Base-by-base conservation (phyloP, 2,329 filamentous ascomycete genomes). In the Zymoseptoria pseudotritici region DNA sequence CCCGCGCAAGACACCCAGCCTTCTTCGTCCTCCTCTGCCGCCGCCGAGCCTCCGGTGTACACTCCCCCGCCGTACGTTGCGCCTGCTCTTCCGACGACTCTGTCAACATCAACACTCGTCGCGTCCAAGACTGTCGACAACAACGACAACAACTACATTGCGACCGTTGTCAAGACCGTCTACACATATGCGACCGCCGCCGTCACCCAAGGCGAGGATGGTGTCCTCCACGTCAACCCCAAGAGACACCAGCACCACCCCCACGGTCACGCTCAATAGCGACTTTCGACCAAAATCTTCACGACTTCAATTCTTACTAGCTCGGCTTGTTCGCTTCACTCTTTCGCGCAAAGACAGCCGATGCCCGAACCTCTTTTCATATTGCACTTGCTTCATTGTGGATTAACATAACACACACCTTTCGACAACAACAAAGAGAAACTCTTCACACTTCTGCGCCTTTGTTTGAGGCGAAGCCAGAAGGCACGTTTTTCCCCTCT, bases 191-290 rank as follows among this genome's bases (percentile, higher is more conserved):
- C 63, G 57, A 69, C 66, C 10, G 62, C 60, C 53, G 58, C 64
- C 46, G 68, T 64, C 50, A 72, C 69, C 42, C 62, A 68, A 50
- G 62, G 67, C 50, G 67, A 46, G 13, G 36, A 70, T 66, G 46
- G 65, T 60, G 22, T 69, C 67, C 51, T 60, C 57, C 53, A 59
- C 46, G 24, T 53, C 53, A 55, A 58, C 57, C 62, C n/a, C 57
- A 55, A 56, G 61, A 66, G 70, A 24, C 68, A 69, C 66, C 63
- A 67, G 60, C 67, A 70, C 65, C 69, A 69, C 61, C 60, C 58
- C 59, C 69, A 71, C 56, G 64, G 53, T 51, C 65, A 64, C 57
- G 60, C 63, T 24, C 58, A 68, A 49, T 55, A 22, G 56, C 50
- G 24, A 42, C 29, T 20, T 54, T 55, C 22, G 21, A 17, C 54